A percentile compares a stretch with the other conserved stretches of the same genome.
Conservation (phyloP, 2,329 filamentous ascomycete genomes). For the Diplocarpon mali region DNA sequence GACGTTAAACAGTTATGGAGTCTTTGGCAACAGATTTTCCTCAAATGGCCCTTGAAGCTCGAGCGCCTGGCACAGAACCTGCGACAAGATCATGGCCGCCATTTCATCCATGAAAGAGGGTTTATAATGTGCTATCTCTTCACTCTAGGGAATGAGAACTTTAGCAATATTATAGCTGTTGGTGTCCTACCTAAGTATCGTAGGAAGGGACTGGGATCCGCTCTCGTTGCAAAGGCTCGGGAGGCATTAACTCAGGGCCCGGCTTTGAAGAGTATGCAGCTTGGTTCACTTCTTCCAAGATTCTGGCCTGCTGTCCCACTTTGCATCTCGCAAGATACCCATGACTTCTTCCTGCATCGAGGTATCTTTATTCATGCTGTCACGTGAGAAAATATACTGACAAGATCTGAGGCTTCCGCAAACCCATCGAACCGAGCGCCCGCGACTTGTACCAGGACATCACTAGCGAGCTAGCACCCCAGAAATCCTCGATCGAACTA, state of each 20-base stretch:
- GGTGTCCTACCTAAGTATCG: conserved; percentile 29
- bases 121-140: conserved; percentile 29
- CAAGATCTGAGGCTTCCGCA: conserved; percentile 15
- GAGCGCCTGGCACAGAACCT: conserved; percentile 25
- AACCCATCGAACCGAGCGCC: conserved; percentile 16
- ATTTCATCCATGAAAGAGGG: conserved; percentile 30
- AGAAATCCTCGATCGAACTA: conserved; percentile 28
- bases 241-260: conserved; percentile 22
- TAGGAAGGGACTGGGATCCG: conserved; percentile 30
- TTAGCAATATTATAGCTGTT: conserved; percentile 28
- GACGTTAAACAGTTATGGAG: conserved; percentile 26
- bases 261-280: conserved; percentile 14
- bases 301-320: conserved; percentile 35
- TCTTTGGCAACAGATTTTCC: conserved; percentile 30
- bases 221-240: conserved; percentile 25
- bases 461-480: conserved; percentile 27
- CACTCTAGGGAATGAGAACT: conserved; percentile 17
- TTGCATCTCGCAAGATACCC: conserved; percentile 27
- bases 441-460: conserved; percentile 33
- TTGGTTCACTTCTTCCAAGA: conserved; percentile 31
- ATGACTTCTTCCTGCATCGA: conserved; percentile 31
- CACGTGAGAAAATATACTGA: conserved; percentile 10
- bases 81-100: conserved; percentile 21
- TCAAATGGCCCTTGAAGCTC: conserved; percentile 27
- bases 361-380: conserved; percentile 25